A percentile compares a stretch with the other conserved stretches of the same genome.
phyloP scores from a whole-genome alignment of 371 early-diverging fungal species.

The Chytridium lagenaria region DNA sequence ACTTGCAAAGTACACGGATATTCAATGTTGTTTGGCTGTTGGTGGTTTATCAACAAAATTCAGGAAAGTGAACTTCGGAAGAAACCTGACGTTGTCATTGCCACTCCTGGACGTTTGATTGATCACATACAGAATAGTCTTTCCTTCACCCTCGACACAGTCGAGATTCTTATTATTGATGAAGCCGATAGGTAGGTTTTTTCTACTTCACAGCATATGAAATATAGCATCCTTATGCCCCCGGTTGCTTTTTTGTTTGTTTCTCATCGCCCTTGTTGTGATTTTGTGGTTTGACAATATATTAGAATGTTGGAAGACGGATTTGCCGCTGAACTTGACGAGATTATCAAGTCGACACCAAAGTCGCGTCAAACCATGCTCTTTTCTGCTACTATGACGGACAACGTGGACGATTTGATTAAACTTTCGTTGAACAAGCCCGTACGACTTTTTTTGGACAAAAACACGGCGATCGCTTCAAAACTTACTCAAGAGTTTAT shows the following conservation, averaged over 20 bases:
- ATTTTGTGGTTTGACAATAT: no score
- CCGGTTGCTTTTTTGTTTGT: no score
- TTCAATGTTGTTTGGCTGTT: constrained; percentile 84
- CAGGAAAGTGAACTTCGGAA: constrained; percentile 92
- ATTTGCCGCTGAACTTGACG: constrained; percentile 95
- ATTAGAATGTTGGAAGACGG: constrained; percentile 98
- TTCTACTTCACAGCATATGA: no score
- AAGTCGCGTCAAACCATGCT: constrained; percentile 95
- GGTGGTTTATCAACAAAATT: constrained; percentile 85
- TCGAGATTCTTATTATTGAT: constrained; percentile 99
- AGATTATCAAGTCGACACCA: constrained; percentile 93
- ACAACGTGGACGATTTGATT: constrained; percentile 94
- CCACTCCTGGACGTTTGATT: constrained; percentile 99
- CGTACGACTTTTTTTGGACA: constrained; percentile 89
- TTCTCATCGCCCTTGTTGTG: no score
- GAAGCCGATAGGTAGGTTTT: constrained; percentile 99
- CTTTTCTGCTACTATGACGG: constrained; percentile 99
- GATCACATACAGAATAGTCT: constrained; percentile 96
- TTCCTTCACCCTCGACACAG: constrained; percentile 83
- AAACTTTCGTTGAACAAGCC: constrained; percentile 91
- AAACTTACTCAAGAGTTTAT: constrained; percentile 94
- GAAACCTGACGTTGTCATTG: constrained; percentile 97
- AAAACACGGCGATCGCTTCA: constrained; percentile 75
- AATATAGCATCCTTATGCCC: neutral
- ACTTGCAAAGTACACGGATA: constrained; percentile 87